Conservation (phyloP, 495 filamentous ascomycete species). For the Aspergillus coremiiformis region DNA sequence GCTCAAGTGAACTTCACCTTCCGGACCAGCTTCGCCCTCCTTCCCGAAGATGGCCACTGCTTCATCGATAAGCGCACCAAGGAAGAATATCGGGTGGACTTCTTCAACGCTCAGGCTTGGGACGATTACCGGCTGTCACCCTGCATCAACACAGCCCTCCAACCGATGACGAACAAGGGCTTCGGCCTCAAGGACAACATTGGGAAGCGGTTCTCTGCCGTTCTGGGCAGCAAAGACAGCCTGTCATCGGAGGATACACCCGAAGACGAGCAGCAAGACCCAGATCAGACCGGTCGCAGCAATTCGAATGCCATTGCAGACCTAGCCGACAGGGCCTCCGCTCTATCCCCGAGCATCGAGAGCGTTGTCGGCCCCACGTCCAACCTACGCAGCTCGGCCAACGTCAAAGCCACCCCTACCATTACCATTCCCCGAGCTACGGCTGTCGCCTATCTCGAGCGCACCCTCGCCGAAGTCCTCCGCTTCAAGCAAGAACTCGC, state of each 20-base stretch:
- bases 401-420: slow-evolving; percentile 32
- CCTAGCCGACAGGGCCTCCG: slow-evolving; percentile 6
- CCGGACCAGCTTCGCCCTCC: slow-evolving; percentile 73
- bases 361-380: slow-evolving; percentile 30
- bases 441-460: slow-evolving; percentile 66
- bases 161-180: slow-evolving; percentile 24
- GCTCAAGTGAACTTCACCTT: slow-evolving; percentile 94
- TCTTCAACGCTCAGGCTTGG: slow-evolving; percentile 77
- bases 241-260: slow-evolving; percentile 11
- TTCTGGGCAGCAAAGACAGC: slow-evolving; percentile 17
- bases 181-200: slow-evolving; percentile 43
- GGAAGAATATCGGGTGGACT: slow-evolving; percentile 76
- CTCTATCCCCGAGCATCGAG: slow-evolving; percentile 25
- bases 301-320: background rate
- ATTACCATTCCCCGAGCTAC: slow-evolving; percentile 42
- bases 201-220: slow-evolving; percentile 34
- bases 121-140: slow-evolving; percentile 71
- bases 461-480: slow-evolving; percentile 63
- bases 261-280: slow-evolving; percentile 11
- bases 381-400: slow-evolving; percentile 22
- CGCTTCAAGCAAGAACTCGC: slow-evolving; percentile 67
- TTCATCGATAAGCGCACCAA: slow-evolving; percentile 79
- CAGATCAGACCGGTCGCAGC: slow-evolving; percentile 17
- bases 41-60: slow-evolving; percentile 83
- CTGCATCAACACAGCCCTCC: slow-evolving; percentile 59